Evolutionary conservation across 2,329 filamentous ascomycete species (phyloP).

Genomic region (Cercospora sp.): DNA sequence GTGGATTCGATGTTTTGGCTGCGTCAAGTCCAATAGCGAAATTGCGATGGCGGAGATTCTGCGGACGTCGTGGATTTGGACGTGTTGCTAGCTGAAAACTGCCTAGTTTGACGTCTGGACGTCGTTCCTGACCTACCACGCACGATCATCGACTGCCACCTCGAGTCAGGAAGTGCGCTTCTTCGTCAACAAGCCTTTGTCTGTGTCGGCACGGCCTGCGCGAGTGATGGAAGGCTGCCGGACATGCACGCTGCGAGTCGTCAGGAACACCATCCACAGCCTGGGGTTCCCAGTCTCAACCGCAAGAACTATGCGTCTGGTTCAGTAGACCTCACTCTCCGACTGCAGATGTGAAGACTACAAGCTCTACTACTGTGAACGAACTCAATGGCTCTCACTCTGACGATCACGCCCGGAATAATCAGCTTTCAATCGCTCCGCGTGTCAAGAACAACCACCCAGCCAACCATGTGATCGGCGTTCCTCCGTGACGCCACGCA

Average conservation of each 20-base stretch:
- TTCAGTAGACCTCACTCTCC: background rate
- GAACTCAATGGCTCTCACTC: background rate
- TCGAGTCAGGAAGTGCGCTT: conserved; percentile 16
- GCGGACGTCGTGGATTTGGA: background rate
- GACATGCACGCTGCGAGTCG: conserved; percentile 6
- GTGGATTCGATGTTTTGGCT: background rate
- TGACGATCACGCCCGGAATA: background rate
- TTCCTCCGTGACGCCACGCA: conserved; percentile 1
- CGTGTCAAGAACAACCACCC: background rate
- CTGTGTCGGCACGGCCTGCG: background rate
- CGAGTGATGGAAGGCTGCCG: background rate
- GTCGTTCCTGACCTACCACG: conserved; percentile 3
- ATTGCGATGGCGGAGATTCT: conserved; percentile 9
- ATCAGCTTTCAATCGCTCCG: background rate
- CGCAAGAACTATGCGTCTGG: background rate
- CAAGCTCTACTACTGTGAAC: background rate
- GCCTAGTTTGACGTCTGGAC: background rate
- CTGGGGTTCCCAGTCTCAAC: background rate
- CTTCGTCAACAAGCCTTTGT: conserved; percentile 11
- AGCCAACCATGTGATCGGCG: conserved; percentile 2
- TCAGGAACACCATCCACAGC: background rate
- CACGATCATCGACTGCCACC: conserved; percentile 10
- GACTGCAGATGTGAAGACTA: background rate
- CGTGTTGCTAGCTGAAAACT: background rate
- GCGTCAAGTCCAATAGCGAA: background rate